Base-by-base conservation (phyloP, 495 filamentous ascomycete species). In the Beverwykella pulmonaria region DNA sequence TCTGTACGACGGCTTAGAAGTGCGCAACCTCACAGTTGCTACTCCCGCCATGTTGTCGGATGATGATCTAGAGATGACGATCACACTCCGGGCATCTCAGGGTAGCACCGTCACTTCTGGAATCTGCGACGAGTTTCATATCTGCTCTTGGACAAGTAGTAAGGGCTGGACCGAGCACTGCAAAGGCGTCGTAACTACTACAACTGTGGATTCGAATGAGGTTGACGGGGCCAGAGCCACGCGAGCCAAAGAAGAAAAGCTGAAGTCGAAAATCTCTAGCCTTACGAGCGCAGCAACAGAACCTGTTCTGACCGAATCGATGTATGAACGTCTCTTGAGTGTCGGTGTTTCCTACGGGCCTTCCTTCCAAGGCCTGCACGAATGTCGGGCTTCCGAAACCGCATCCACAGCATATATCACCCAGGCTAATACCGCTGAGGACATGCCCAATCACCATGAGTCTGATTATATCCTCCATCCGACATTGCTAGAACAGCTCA, bases 131-230 rank as follows among this genome's bases (percentile, higher is more conserved):
- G 48, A 29, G 39, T 67, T 67, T 44, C 25, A 27, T n/a, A 61
- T 67, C 23, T 46, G 25, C 48, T 67, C 63, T 14, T 61, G 47
- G 20, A 47, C 57, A 2, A 46, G 19, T 9, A 54, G 1, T 27
- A 61, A 61, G 25, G 63, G 63, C 6, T 67, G 63, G 63, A 55
- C 55, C n/a, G 63, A 67, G 57, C 22, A 67, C 50, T 67, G 63
- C 57, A 20, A 26, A 25, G 63, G 63, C 15, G 25, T 26, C 14
- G 63, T 67, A 3, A 12, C 36, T 22, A 49, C 30, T 2, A 53
- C 50, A 44, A 23, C 30, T 4, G 20, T 17, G 15, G 47, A 67
- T 3, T 10, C 53, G 6, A 67, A 61, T 36, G 57, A 60, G 29
- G 47, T 61, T 29, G 57, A 59, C 19, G 58, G 59, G 1, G 65